These are phyloP conservation scores for Apiotrichum gamsii DNA, from an alignment of 1,284 basidiomycete species.

Conservation along the genomic window DNA sequence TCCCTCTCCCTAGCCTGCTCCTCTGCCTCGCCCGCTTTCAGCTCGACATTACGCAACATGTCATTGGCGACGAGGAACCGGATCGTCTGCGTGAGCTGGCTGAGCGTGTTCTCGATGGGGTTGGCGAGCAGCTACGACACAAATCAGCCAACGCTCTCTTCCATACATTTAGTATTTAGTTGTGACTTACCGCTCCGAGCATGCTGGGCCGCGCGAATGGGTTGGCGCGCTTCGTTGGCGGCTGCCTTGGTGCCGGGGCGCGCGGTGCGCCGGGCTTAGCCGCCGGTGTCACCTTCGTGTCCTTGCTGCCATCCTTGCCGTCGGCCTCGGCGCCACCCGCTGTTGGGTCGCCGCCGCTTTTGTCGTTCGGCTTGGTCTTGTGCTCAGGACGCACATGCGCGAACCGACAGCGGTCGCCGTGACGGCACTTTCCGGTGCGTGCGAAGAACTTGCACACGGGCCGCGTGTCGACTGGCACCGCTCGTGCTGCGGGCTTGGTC, in stretches of 20 bases:
- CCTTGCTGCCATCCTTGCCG: background rate
- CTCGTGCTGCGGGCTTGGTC: background rate
- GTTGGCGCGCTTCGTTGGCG: constrained; percentile 56
- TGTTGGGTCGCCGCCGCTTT: background rate
- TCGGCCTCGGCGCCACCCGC: background rate
- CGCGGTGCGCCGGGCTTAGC: background rate
- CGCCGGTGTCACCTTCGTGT: constrained; percentile 12
- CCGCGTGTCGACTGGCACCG: background rate
- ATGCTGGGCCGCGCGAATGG: constrained; percentile 65
- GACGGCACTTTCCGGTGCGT: constrained; percentile 32
- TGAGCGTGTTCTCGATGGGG: constrained; percentile 83
- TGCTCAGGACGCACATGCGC: constrained; percentile 18
- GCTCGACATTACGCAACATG: constrained; percentile 76
- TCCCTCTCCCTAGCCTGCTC: constrained; percentile 49
- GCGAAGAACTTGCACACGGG: constrained; percentile 37
- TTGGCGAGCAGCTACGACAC: constrained; percentile 56
- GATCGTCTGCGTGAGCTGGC: constrained; percentile 88
- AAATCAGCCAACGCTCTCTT: too few species aligned
- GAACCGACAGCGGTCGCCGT: constrained; percentile 34
- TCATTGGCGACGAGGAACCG: constrained; percentile 88
- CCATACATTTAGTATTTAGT: too few species aligned
- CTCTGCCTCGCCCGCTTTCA: constrained; percentile 68
- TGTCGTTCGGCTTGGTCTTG: background rate
- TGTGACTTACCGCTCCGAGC: constrained; percentile 62
- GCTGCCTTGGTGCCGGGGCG: constrained; percentile 48